A percentile compares a stretch with the other conserved stretches of the same genome.
These are phyloP conservation scores for Psilocybe tampanensis DNA, from an alignment of 768 basidiomycete species.

Conservation along the genomic window DNA sequence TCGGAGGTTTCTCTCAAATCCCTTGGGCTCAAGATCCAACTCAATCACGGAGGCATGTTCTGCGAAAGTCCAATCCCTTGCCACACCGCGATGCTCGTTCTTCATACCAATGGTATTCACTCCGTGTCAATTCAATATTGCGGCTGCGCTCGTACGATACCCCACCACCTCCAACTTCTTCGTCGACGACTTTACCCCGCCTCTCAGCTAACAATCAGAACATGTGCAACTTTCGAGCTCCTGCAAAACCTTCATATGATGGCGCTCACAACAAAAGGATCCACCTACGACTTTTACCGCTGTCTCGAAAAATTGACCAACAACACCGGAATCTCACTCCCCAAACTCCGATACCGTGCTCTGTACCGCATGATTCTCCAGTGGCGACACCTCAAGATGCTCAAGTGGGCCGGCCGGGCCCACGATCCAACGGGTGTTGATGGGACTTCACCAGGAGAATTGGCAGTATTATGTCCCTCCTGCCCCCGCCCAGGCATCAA, in stretches of 20 bases:
- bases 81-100: conserved; percentile 16
- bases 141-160: conserved; percentile 16
- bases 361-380: conserved; percentile 2
- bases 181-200: conserved; percentile 19
- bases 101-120: conserved; percentile 28
- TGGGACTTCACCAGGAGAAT: neutral
- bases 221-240: conserved; percentile 20
- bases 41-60: conserved; percentile 13
- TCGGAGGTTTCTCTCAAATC: conserved; percentile 1
- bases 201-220: conserved; percentile 16
- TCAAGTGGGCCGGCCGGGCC: neutral
- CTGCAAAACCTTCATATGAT: conserved; percentile 15
- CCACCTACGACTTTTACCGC: conserved; percentile 9
- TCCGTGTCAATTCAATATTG: conserved; percentile 24
- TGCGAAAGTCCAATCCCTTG: neutral
- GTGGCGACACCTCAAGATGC: conserved; percentile 3
- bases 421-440: neutral
- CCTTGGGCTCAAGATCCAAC: conserved; percentile 6
- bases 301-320: neutral
- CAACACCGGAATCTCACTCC: neutral
- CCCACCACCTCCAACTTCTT: conserved; percentile 5
- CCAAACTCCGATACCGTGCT: neutral
- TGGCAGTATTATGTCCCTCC: neutral
- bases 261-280: conserved; percentile 22
- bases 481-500: conserved; percentile 4